A percentile compares a stretch with the other conserved stretches of the same genome.
These are phyloP conservation scores for Myriosclerotinia duriaeana DNA, from an alignment of 2,329 filamentous ascomycete genomes.

Conservation along the genomic window DNA sequence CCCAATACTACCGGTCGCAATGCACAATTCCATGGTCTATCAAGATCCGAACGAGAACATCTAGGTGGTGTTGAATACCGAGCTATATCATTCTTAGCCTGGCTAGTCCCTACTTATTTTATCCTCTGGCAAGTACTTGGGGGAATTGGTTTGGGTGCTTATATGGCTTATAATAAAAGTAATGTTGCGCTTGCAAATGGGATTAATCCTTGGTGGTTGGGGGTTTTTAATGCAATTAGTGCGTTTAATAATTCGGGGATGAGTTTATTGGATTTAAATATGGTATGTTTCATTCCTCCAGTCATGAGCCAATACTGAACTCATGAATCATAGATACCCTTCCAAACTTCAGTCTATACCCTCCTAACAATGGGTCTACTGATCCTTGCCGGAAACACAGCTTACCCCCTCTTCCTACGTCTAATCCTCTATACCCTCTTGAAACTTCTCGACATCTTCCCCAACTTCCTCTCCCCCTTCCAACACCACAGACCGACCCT, in stretches of 20 bases:
- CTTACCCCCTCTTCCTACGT: slow-evolving; percentile 50
- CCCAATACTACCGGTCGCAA: slow-evolving; percentile 48
- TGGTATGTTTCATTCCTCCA: slow-evolving; percentile 43
- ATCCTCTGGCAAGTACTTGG: slow-evolving; percentile 59
- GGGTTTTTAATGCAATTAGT: slow-evolving; percentile 65
- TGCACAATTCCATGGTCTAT: slow-evolving; percentile 55
- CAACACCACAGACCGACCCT: slow-evolving; percentile 49
- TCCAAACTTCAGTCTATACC: slow-evolving; percentile 45
- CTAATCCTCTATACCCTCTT: slow-evolving; percentile 57
- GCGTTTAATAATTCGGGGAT: slow-evolving; percentile 74
- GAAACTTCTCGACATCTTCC: slow-evolving; percentile 45
- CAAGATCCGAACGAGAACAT: slow-evolving; percentile 53
- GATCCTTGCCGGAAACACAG: slow-evolving; percentile 65
- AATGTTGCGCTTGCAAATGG: slow-evolving; percentile 53
- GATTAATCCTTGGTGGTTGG: slow-evolving; percentile 66
- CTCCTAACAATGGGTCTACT: slow-evolving; percentile 53
- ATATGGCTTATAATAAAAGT: slow-evolving; percentile 54
- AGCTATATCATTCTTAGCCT: slow-evolving; percentile 58
- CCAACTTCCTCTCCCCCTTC: slow-evolving; percentile 36
- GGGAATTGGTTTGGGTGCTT: slow-evolving; percentile 59
- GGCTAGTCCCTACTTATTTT: slow-evolving; percentile 62
- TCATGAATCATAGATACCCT: slow-evolving; percentile 40
- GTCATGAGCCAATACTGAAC: slow-evolving; percentile 2
- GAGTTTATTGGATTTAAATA: slow-evolving; percentile 65
- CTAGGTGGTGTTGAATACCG: slow-evolving; percentile 65